Evolutionary conservation across 768 basidiomycete species (phyloP), one percentile per base, ranked within the genome.

Genomic region (Bullera alba): DNA sequence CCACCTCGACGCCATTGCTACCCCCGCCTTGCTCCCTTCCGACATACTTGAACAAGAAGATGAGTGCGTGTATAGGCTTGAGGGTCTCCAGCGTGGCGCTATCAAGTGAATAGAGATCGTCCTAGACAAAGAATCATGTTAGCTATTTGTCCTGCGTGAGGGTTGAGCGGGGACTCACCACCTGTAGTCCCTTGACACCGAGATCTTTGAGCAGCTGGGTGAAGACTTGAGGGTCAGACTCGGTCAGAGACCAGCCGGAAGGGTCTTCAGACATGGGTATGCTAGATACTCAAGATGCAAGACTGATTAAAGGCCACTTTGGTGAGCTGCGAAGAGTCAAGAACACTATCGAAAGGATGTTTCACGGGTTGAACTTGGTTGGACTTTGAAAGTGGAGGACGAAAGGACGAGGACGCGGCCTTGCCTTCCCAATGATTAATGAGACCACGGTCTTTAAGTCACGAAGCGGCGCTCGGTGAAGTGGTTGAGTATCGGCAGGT

Each of bases 11-110:
- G 23, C 56, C 67, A 53, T 27, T 53, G 38, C 43, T 54, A 50
- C 27, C 67, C 56, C 16, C 72, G 57, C 39, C 59, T 25, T 42
- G 61, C 2, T 53, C 32, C 36, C 53, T 75, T 14, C 85, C 83
- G n/a, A 90, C 75, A 85, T 89, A 96, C 77, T 96, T 95, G 79
- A 97, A 97, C 39, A 97, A 78, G 71, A 97, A 96, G 53, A 97
- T 85, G 23, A 97, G 77, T 0, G 93, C 91, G 58, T 86, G 85
- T 2, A 96, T 75, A 38, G 92, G 92, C 61, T 86, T 80, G 17
- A 92, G 74, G 10, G 81, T 77, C 37, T 81, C 79, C 22, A 95
- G 75, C 2, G 83, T 80, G 19, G 50, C 55, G 3, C 58, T 37
- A 42, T 72, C 71, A 8, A 72, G 56, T 14, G 70, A 69, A 39